Base-by-base conservation (phyloP, 257 asterid genomes). In the Salvia splendens region DNA sequence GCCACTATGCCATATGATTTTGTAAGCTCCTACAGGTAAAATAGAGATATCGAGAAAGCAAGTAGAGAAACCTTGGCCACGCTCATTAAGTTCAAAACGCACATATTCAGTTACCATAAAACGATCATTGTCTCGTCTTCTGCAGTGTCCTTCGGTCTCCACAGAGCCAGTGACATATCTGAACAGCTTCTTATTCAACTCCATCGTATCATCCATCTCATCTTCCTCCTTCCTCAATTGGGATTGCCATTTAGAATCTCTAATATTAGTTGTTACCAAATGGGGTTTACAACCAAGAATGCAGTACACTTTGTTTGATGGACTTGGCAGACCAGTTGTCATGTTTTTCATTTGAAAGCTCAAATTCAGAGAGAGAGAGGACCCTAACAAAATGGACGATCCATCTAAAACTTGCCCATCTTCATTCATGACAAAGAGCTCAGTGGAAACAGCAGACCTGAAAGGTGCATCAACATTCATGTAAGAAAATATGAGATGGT, bases 11-110 rank as follows among this genome's bases (percentile, higher is more conserved):
- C 97, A 94, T 60, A 73, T 81, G 61, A 94, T 85, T 74, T 78
- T 80, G 77, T 88, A 88, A 65, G 79, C 65, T 41, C 99, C 99
- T 35, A 64, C 77, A 0, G 91, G 89, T 43, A 88, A 81, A 46
- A 64, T 50, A 12, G 96, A 91, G 45, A 78, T 74, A 54, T 91
- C 92, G 24, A 91, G 91, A 81, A 86, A 81, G 79, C 96, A 84
- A 61, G 91, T 72, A n/a, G 92, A 81, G 70, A 94, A 84, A 65
- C 99, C 97, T 73, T 85, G 97, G 55, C 92, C 81, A 17, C 79
- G 73, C 62, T 74, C 75, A 20, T 81, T 84, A 14, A 79, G 78
- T 41, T 82, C 82, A 65, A 94, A 91, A 61, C 74, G 55, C 14
- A 81, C 73, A 56, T 78, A 88, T 62, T 67, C 81, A 48, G 68